These are phyloP conservation scores for Coleophoma eucalyptorum DNA, from an alignment of 2,329 filamentous ascomycete genomes.

Conservation along the genomic window DNA sequence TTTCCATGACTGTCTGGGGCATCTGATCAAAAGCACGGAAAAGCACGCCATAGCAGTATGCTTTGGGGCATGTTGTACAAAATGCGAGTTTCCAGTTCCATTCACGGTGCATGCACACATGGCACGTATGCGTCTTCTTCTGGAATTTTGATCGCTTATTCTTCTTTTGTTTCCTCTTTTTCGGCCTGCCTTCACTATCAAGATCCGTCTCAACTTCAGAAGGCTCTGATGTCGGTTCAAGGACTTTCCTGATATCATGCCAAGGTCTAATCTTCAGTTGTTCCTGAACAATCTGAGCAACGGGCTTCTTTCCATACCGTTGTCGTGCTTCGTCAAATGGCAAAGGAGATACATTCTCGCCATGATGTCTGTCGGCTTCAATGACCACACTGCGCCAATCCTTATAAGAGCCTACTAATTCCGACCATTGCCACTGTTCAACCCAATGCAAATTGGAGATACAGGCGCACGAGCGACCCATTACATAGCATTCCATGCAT, in stretches of 20 bases:
- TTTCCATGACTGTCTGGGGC: conserved; percentile 78
- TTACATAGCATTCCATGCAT: conserved; percentile 98
- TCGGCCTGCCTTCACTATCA: conserved; percentile 57
- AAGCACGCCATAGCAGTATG: conserved; percentile 90
- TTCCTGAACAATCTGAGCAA: conserved; percentile 92
- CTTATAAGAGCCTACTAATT: conserved; percentile 75
- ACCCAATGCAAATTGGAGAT: conserved; percentile 85
- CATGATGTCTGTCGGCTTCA: conserved; percentile 64
- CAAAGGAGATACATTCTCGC: conserved; percentile 62
- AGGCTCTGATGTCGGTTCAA: conserved; percentile 29
- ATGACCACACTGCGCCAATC: conserved; percentile 78
- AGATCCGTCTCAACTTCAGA: conserved; percentile 52
- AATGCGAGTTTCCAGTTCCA: conserved; percentile 80
- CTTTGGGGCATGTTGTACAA: conserved; percentile 71
- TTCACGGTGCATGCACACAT: conserved; percentile 79
- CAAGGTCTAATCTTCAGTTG: conserved; percentile 77
- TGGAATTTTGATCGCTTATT: conserved; percentile 29
- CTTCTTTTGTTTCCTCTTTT: conserved; percentile 62
- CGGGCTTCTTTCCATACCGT: conserved; percentile 67
- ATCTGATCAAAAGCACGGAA: conserved; percentile 89
- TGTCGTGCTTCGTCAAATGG: conserved; percentile 68
- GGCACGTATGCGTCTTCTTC: conserved; percentile 59
- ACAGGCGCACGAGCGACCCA: conserved; percentile 90
- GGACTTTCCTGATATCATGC: conserved; percentile 61
- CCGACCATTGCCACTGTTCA: conserved; percentile 86